Evolutionary conservation across 371 early-diverging fungal species (phyloP).

Genomic region (Mortierella sp.): DNA sequence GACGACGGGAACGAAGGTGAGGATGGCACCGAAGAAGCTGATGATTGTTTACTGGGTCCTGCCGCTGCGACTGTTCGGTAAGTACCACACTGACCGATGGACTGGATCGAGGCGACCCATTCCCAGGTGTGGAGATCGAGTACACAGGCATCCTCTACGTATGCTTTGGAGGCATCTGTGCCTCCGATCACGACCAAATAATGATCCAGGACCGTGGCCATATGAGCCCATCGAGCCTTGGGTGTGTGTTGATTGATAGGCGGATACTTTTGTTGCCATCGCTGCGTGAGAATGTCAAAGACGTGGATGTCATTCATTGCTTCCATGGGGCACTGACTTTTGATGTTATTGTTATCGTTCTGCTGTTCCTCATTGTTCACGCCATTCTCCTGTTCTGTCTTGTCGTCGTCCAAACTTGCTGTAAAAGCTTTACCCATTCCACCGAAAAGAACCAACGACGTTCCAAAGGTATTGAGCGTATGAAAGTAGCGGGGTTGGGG

Average conservation of each 20-base stretch:
- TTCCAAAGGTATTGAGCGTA: constrained; percentile 63
- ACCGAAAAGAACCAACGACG: constrained; percentile 63
- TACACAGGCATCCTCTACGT: constrained; percentile 79
- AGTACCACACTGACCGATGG: constrained; percentile 63
- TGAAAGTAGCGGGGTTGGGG: constrained; percentile 64
- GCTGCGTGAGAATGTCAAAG: constrained; percentile 64
- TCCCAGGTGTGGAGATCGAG: constrained; percentile 66
- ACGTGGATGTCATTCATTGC: constrained; percentile 75
- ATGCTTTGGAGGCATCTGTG: constrained; percentile 76
- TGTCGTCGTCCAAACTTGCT: constrained; percentile 1
- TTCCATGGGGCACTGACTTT: no score
- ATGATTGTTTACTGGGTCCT: constrained; percentile 48
- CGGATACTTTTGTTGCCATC: constrained; percentile 66
- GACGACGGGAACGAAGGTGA: constrained; percentile 43
- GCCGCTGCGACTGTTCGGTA: constrained; percentile 64
- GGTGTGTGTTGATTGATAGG: constrained; percentile 61
- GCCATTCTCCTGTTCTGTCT: constrained; percentile 9
- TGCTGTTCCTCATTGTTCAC: constrained; percentile 25
- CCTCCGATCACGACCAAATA: constrained; percentile 78
- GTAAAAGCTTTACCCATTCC: constrained; percentile 56
- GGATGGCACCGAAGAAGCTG: constrained; percentile 11
- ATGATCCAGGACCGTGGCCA: constrained; percentile 65
- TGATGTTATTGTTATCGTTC: background rate
- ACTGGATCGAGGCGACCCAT: constrained; percentile 65
- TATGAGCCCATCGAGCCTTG: constrained; percentile 79